Evolutionary conservation across 441 rosid species (phyloP).

Genomic region (Flueggea neowawraea): DNA sequence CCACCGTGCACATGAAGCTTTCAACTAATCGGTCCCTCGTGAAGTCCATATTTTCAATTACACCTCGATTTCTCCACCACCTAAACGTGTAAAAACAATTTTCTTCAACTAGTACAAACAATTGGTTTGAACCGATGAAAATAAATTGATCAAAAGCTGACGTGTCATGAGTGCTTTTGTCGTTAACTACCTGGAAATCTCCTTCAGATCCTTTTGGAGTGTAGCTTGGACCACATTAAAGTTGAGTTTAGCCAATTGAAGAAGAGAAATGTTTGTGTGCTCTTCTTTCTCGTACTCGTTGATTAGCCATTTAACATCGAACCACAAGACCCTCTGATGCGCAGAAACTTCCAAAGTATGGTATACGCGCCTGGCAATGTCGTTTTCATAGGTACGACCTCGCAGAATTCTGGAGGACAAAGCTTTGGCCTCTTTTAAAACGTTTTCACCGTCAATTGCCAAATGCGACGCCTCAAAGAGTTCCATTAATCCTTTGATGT

Average conservation of each 20-base stretch:
- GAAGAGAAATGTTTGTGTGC: conserved; percentile 3
- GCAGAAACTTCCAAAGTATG: conserved; percentile 39
- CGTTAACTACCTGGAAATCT: conserved; percentile 32
- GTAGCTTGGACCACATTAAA: conserved; percentile 42
- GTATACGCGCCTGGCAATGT: conserved; percentile 4
- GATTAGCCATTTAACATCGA: conserved; percentile 44
- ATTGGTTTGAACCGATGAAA: no score
- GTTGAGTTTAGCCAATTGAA: conserved; percentile 39
- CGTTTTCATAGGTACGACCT: neutral
- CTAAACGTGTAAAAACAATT: conserved; percentile 3
- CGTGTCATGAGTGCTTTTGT: no score
- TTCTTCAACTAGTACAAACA: no score
- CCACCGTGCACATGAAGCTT: conserved; percentile 42
- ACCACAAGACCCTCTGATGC: conserved; percentile 44
- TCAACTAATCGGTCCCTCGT: conserved; percentile 45
- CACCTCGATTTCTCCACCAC: conserved; percentile 44
- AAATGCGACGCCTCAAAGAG: conserved; percentile 46
- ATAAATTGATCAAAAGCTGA: no score
- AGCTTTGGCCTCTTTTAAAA: conserved; percentile 26
- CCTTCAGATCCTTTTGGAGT: conserved; percentile 39
- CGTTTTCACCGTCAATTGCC: conserved; percentile 27
- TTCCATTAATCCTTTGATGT: conserved; percentile 28
- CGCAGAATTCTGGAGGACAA: conserved; percentile 18
- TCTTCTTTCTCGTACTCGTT: conserved; percentile 5
- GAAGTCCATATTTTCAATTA: conserved; percentile 32